Base-by-base conservation (phyloP, 225 moss, liverwort and hornwort genomes). In the Straminergon stramineum region DNA sequence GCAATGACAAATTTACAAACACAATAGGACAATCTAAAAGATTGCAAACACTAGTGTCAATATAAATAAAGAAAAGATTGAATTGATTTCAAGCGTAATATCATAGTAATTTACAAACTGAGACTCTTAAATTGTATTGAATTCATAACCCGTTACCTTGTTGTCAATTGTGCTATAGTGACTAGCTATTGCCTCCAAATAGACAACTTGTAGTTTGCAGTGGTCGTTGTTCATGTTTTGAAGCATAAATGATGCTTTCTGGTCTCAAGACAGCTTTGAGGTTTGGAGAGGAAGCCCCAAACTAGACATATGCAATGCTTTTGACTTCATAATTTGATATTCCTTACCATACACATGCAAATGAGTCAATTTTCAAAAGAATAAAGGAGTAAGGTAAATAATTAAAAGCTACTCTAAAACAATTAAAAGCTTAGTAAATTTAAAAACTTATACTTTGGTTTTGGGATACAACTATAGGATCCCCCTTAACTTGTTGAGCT, bases 241-340 rank as follows among this genome's bases (percentile, higher is more conserved):
- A 73, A 73, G 73, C 9, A 27, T 27, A 73, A 73, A 8, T 3
- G 15, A 26, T 15, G 27, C 9, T 73, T 43, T 27, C 5, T 9
- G 5, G 5, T 26, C 11, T 12, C 0, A 3, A 3, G 16, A 27
- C 43, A 43, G 27, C 43, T 27, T 27, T 43, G 27, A 27, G 15
- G 0, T 43, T 43, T 9, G 0, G 2, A 5, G 2, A 3, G 11
- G 31, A 17, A 75, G 10, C 4, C 0, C 18, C 48, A 30, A 75
- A 11, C 2, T 75, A 0, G 31, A 75, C 11, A 75, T 18, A 17
- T 48, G 30, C 6, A 75, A 48, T 48, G 48, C 6, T 18, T 28
- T 48, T 17, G 45, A 18, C 0, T 30, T 0, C 2, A 48, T 2
- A 6, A 75, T 48, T 48, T 11, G 9, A 31, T 48, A 48, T 30